A percentile compares a stretch with the other conserved stretches of the same genome.
Conservation (phyloP, 768 basidiomycete genomes). For the Termitomyces sp. region DNA sequence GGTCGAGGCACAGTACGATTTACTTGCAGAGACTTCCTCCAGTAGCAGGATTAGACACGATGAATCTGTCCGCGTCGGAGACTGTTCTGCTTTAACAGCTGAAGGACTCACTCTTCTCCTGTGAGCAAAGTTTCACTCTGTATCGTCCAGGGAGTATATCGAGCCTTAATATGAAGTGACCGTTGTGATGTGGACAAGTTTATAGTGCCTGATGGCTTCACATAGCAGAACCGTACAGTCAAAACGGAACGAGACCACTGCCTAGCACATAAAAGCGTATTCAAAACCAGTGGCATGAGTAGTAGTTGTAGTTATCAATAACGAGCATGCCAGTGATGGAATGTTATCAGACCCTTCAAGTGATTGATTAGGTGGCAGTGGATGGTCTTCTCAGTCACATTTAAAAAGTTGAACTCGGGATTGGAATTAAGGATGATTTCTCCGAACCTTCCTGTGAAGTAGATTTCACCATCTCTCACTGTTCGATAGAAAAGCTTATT, state of each 20-base stretch:
- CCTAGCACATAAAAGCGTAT: neutral
- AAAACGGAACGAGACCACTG: neutral
- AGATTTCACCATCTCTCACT: no score
- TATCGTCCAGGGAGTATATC: conserved; percentile 3
- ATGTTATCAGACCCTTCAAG: neutral
- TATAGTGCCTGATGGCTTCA: neutral
- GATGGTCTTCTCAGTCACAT: no score
- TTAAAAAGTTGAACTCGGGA: no score
- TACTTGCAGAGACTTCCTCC: conserved; percentile 55
- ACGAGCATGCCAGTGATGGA: neutral
- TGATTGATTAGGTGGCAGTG: no score
- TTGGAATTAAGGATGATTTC: no score
- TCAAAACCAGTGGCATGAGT: neutral
- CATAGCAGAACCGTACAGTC: neutral
- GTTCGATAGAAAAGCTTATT: neutral
- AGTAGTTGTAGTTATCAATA: neutral
- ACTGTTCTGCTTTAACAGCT: neutral
- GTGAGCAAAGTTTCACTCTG: neutral
- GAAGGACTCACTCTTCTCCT: conserved; percentile 16
- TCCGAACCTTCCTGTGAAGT: neutral
- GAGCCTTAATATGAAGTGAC: conserved; percentile 7
- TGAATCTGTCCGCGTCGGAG: conserved; percentile 29
- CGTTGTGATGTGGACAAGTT: conserved; percentile 1
- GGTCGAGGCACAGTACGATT: conserved; percentile 14
- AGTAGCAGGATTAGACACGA: conserved; percentile 64